Percentiles rank a stretch among this genome's conserved stretches.
These are phyloP conservation scores for Pleurotus sapidus DNA, from an alignment of 768 basidiomycete species.

Conservation along the genomic window DNA sequence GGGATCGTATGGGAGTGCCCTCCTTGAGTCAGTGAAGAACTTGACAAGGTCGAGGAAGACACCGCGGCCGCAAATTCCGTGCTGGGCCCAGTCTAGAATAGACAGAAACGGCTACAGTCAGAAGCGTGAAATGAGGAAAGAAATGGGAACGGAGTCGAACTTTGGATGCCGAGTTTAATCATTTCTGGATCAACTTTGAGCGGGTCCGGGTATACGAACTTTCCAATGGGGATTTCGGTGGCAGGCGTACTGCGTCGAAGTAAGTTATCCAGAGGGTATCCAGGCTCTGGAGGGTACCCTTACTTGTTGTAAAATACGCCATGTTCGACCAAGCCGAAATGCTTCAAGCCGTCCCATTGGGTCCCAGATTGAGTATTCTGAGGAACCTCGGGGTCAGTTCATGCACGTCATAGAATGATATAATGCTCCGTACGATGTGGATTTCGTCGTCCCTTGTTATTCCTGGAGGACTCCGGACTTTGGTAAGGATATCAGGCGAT, in stretches of 20 bases:
- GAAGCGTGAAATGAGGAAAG: slow-evolving; percentile 1
- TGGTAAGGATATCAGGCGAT: slow-evolving; percentile 48
- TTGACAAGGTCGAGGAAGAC: slow-evolving; percentile 63
- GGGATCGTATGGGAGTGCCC: slow-evolving; percentile 55
- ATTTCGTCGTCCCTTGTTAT: slow-evolving; percentile 48
- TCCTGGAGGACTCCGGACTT: slow-evolving; percentile 17
- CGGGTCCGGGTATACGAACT: slow-evolving; percentile 47
- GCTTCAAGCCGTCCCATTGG: slow-evolving; percentile 68
- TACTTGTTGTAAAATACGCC: slow-evolving; percentile 65
- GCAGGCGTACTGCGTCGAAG: slow-evolving; percentile 35
- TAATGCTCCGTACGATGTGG: slow-evolving; percentile 42
- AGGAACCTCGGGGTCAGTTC: background rate
- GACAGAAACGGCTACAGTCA: background rate
- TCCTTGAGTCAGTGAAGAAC: slow-evolving; percentile 40
- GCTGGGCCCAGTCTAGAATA: slow-evolving; percentile 60
- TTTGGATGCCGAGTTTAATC: slow-evolving; percentile 63
- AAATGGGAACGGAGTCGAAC: slow-evolving; percentile 25
- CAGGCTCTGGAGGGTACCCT: background rate
- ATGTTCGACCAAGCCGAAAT: slow-evolving; percentile 52
- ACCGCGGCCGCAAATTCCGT: slow-evolving; percentile 68
- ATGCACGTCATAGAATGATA: background rate
- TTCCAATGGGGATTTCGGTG: slow-evolving; percentile 39
- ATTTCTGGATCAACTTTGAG: slow-evolving; percentile 41
- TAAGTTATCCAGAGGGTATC: background rate
- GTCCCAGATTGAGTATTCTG: slow-evolving; percentile 72